phyloP scores from a whole-genome alignment of 1,139 yeast species.

The Blastobotrys indianensis region DNA sequence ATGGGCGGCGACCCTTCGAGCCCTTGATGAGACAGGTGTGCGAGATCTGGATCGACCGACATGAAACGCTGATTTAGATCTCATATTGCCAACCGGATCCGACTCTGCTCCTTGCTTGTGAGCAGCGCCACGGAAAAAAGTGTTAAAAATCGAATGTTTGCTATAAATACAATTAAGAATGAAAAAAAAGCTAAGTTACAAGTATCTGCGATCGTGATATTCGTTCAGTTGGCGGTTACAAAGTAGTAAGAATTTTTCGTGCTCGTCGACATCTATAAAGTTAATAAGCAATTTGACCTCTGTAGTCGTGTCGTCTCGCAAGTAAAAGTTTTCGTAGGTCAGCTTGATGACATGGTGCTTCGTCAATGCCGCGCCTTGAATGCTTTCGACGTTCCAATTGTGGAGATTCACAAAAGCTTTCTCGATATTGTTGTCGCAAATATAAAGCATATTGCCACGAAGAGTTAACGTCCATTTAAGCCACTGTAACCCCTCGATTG shows the following conservation, averaged over 20 bases:
- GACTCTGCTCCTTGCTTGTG: too few relatives aligned
- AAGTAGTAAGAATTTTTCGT: not conserved
- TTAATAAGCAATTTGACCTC: not conserved
- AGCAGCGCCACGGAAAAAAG: too few relatives aligned
- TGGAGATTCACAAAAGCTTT: not conserved
- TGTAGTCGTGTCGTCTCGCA: not conserved
- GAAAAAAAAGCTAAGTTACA: not conserved
- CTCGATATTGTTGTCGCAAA: not conserved
- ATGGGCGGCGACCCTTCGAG: too few relatives aligned
- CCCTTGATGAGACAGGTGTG: too few relatives aligned
- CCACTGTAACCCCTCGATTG: not conserved
- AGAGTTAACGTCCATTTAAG: not conserved
- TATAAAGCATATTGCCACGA: not conserved
- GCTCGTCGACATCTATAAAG: not conserved
- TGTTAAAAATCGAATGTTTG: too few relatives aligned
- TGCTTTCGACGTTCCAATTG: not conserved
- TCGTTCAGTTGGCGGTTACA: constrained; percentile 1
- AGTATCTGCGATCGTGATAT: not conserved
- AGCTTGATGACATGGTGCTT: not conserved
- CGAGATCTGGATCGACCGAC: too few relatives aligned
- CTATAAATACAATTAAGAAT: not conserved
- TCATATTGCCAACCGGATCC: too few relatives aligned
- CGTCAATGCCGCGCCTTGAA: not conserved
- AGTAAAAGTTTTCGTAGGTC: not conserved
- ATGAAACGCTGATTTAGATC: too few relatives aligned